These are phyloP conservation scores for Umbelopsis sp. DNA, from an alignment of 192 early-diverging fungal species.

Conservation along the genomic window DNA sequence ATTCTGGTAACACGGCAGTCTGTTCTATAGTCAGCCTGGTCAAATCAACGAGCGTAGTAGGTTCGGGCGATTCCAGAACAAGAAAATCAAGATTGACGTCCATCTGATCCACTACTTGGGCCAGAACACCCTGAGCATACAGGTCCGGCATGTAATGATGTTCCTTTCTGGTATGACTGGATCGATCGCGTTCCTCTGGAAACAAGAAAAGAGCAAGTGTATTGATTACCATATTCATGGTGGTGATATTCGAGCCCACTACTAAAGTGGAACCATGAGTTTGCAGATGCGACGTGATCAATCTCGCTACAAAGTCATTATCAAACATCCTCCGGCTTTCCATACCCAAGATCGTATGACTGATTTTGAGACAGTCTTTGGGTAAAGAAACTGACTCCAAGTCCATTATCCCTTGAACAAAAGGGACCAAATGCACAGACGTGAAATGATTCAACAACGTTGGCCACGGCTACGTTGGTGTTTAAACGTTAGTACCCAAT, in stretches of 20 bases:
- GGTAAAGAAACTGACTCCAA: conserved; percentile 57
- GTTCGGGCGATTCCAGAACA: conserved; percentile 49
- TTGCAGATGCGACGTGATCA: conserved; percentile 56
- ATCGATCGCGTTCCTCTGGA: conserved; percentile 50
- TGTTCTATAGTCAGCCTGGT: conserved; percentile 46
- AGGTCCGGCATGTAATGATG: conserved; percentile 53
- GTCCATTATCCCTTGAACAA: conserved; percentile 55
- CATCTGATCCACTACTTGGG: conserved; percentile 37
- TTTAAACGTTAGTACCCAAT: too few species aligned
- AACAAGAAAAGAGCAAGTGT: conserved; percentile 53
- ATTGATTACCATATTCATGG: conserved; percentile 63
- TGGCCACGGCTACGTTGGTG: conserved; percentile 24
- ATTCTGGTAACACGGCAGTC: conserved; percentile 47
- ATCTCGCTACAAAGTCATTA: conserved; percentile 45
- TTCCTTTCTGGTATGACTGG: conserved; percentile 54
- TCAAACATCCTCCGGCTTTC: conserved; percentile 47
- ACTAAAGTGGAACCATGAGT: conserved; percentile 52
- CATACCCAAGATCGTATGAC: conserved; percentile 48
- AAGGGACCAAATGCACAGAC: conserved; percentile 44
- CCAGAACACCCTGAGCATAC: conserved; percentile 53
- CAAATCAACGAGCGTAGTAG: conserved; percentile 53
- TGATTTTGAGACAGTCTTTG: conserved; percentile 53
- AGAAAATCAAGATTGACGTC: conserved; percentile 39
- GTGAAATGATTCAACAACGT: conserved; percentile 50
- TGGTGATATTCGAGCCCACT: conserved; percentile 52